Evolutionary conservation across 2,329 filamentous ascomycete species (phyloP), one percentile per base, ranked within the genome.

Genomic region (Didymella pomorum): DNA sequence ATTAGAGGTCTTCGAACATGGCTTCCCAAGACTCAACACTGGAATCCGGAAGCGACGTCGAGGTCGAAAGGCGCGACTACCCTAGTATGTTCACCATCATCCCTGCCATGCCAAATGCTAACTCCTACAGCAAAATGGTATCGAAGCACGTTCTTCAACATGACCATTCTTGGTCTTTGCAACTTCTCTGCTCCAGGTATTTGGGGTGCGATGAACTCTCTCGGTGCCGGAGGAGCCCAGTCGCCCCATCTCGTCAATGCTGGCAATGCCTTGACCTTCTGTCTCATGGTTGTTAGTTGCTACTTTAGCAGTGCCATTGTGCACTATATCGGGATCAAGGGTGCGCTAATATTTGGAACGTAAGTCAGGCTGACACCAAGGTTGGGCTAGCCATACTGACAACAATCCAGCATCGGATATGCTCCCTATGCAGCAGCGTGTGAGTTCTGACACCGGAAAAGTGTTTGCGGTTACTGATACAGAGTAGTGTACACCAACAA

Each of bases 271-370:
- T 73, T 91, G 37, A 90, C 88, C 0, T 92, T 92, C 69, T 87
- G 86, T 45, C 81, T 91, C 8, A 91, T 91, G 89, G 86, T 91
- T 0, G 69, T 92, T 0, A 89, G 87, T 0, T 91, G 89, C 69
- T 87, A 83, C 68, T 84, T 91, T 46, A 85, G 85, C 0, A 87
- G 86, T 51, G 80, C 84, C 0, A 74, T 92, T 7, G 87, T 91
- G 0, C 83, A 83, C 28, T 86, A 85, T 43, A 84, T 92, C 39
- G 90, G 90, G 0, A 89, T 93, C 61, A 90, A 90, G 67, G 85
- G 86, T 48, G 85, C 89, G 0, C 76, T 93, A 14, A 84, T 91
- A n/a, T 81, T 91, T 41, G 89, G 90, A 46, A 91, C 89, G 79
- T 83, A 66, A 66, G 82, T 67, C 1, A 41, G 11, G 2, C 28